These are phyloP conservation scores for Mycena indigotica DNA, from an alignment of 768 basidiomycete genomes.

Conservation along the genomic window DNA sequence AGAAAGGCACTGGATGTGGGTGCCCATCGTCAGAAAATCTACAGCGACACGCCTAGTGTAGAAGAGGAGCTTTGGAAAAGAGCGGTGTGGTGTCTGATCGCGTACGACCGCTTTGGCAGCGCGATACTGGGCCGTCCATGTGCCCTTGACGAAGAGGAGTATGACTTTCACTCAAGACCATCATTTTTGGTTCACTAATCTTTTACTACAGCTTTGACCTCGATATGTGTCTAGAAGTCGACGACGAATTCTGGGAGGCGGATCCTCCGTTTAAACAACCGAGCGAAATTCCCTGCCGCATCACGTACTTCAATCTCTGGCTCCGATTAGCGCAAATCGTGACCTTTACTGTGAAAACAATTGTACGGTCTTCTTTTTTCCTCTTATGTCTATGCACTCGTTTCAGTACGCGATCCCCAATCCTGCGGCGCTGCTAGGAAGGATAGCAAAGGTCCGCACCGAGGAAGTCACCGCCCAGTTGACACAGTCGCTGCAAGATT, in stretches of 20 bases:
- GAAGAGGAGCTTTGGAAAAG: slow-evolving; percentile 80
- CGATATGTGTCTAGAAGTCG: slow-evolving; percentile 79
- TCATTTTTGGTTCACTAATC: not conserved
- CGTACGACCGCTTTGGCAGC: slow-evolving; percentile 60
- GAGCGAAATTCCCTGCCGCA: slow-evolving; percentile 51
- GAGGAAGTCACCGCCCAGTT: slow-evolving; percentile 66
- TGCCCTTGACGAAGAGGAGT: slow-evolving; percentile 69
- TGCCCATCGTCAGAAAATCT: slow-evolving; percentile 67
- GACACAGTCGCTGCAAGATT: slow-evolving; percentile 69
- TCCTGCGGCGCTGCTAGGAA: slow-evolving; percentile 54
- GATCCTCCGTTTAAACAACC: slow-evolving; percentile 71
- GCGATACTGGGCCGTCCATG: slow-evolving; percentile 58
- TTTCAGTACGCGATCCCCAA: slow-evolving; percentile 73
- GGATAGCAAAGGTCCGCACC: slow-evolving; percentile 54
- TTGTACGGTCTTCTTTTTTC: slow-evolving; percentile 46
- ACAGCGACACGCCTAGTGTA: slow-evolving; percentile 45
- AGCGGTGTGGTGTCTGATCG: slow-evolving; percentile 41
- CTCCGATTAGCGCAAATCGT: slow-evolving; percentile 71
- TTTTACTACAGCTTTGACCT: slow-evolving; percentile 66
- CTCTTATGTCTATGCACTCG: not conserved
- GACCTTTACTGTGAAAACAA: slow-evolving; percentile 67
- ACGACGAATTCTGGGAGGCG: slow-evolving; percentile 77
- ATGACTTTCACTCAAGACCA: too few species aligned
- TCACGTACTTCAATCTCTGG: slow-evolving; percentile 64
- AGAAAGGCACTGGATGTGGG: slow-evolving; percentile 77